These are phyloP conservation scores for Vaccinium macrocarpon DNA, from an alignment of 148 eudicot genomes.

Conservation along the genomic window DNA sequence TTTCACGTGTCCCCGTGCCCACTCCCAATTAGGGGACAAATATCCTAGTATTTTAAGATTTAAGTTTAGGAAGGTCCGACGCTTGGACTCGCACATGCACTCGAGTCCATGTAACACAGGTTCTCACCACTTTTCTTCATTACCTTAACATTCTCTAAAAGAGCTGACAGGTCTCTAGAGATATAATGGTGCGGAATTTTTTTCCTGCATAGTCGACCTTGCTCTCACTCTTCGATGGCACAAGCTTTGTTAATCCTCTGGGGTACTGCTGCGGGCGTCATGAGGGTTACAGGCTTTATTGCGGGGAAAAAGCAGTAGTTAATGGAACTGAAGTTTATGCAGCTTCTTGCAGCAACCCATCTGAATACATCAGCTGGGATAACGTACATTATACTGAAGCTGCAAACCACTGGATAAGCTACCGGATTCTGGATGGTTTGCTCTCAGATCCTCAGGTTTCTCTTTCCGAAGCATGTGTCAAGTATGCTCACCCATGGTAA, in stretches of 20 bases:
- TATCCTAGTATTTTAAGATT: no score
- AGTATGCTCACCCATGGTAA: neutral
- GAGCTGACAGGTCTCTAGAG: neutral
- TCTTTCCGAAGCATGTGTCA: conserved; percentile 34
- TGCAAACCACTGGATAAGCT: conserved; percentile 50
- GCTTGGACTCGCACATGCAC: no score
- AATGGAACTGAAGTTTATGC: conserved; percentile 23
- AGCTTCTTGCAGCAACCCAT: conserved; percentile 26
- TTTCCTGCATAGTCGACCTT: neutral
- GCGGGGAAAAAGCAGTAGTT: conserved; percentile 16
- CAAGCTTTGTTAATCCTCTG: conserved; percentile 33
- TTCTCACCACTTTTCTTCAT: neutral
- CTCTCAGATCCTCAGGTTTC: conserved; percentile 46
- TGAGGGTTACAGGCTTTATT: conserved; percentile 14
- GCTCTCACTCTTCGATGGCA: neutral
- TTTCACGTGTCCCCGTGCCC: no score
- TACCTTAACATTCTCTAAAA: neutral
- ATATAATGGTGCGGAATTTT: neutral
- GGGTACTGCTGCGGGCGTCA: conserved; percentile 31
- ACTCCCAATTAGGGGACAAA: no score
- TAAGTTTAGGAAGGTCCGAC: no score
- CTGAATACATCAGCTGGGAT: conserved; percentile 36
- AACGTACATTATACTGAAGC: conserved; percentile 54
- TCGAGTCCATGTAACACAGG: no score
- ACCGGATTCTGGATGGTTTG: conserved; percentile 37